Conservation (phyloP, 441 rosid genomes). For the Adansonia rubrostipa region DNA sequence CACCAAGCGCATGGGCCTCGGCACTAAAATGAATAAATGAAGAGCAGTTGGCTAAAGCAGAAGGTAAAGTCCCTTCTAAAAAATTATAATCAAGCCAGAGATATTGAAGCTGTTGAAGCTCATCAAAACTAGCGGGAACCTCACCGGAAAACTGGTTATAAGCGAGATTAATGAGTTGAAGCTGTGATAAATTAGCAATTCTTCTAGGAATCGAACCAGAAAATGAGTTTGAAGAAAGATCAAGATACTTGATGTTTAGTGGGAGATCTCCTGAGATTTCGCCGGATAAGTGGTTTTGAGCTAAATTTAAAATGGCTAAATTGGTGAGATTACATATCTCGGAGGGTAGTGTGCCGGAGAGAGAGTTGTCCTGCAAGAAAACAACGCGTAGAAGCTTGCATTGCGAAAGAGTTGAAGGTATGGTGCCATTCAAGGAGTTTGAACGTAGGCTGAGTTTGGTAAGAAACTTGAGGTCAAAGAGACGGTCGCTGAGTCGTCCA, state of each 20-base stretch:
- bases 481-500: conserved; percentile 63
- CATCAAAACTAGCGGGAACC: conserved; percentile 74
- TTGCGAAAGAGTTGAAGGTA: conserved; percentile 76
- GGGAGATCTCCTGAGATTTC: conserved; percentile 60
- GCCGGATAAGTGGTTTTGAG: conserved; percentile 79
- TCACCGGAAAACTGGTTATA: conserved; percentile 71
- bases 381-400: conserved; percentile 72
- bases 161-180: conserved; percentile 79
- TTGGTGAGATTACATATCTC: conserved; percentile 61
- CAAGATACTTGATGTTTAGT: conserved; percentile 51
- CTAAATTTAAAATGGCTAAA: conserved; percentile 64
- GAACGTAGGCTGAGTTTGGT: conserved; percentile 77
- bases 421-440: conserved; percentile 74
- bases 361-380: conserved; percentile 83
- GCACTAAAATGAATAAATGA: conserved; percentile 84
- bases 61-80: conserved; percentile 82
- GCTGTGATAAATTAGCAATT: conserved; percentile 61
- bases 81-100: conserved; percentile 79
- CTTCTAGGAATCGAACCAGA: conserved; percentile 64
- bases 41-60: conserved; percentile 79
- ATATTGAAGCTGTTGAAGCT: conserved; percentile 68
- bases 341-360: conserved; percentile 71
- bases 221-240: conserved; percentile 70
- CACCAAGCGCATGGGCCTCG: conserved; percentile 67
- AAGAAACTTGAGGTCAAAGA: conserved; percentile 59